These are phyloP conservation scores for Fusarium lateritium DNA, from an alignment of 2,329 filamentous ascomycete species.

Conservation along the genomic window DNA sequence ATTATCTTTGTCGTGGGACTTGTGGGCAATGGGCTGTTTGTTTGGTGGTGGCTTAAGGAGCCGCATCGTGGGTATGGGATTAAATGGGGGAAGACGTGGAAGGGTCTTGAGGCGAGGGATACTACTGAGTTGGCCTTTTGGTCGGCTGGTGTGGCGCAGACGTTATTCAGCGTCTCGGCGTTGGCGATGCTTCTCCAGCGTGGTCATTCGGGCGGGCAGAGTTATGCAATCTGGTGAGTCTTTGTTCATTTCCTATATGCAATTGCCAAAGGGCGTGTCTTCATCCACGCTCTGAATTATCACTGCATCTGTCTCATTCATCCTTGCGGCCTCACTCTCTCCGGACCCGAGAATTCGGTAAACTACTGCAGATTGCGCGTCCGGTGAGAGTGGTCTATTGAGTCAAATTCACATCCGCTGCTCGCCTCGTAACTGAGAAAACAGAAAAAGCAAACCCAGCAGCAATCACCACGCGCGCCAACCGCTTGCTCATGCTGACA, in stretches of 20 bases:
- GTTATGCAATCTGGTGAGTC: conserved; percentile 65
- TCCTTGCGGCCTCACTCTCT: conserved; percentile 17
- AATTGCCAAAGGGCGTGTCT: conserved; percentile 36
- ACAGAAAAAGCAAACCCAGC: conserved; percentile 6
- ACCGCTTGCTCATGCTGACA: conserved; percentile 28
- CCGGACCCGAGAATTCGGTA: conserved; percentile 1
- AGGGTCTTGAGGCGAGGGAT: conserved; percentile 59
- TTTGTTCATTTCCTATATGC: conserved; percentile 41
- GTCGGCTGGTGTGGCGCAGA: conserved; percentile 62
- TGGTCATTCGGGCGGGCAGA: conserved; percentile 64
- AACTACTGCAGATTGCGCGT: conserved; percentile 30
- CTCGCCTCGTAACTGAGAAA: conserved; percentile 2
- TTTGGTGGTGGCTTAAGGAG: conserved; percentile 63
- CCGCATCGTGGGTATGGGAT: conserved; percentile 59
- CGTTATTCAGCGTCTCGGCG: conserved; percentile 57
- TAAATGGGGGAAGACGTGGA: conserved; percentile 63
- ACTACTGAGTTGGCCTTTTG: conserved; percentile 66
- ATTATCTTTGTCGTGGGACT: conserved; percentile 56
- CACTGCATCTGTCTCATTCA: conserved; percentile 7
- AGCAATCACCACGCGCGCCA: conserved; percentile 2
- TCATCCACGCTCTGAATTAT: conserved; percentile 7
- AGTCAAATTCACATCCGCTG: conserved; percentile 8
- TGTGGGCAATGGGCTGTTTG: conserved; percentile 59
- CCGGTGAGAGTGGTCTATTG: conserved; percentile 18
- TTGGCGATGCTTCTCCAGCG: conserved; percentile 62